A percentile compares a stretch with the other conserved stretches of the same genome.
These are phyloP conservation scores for Phyllosticta ampelicida DNA, from an alignment of 2,329 filamentous ascomycete genomes.

Conservation along the genomic window DNA sequence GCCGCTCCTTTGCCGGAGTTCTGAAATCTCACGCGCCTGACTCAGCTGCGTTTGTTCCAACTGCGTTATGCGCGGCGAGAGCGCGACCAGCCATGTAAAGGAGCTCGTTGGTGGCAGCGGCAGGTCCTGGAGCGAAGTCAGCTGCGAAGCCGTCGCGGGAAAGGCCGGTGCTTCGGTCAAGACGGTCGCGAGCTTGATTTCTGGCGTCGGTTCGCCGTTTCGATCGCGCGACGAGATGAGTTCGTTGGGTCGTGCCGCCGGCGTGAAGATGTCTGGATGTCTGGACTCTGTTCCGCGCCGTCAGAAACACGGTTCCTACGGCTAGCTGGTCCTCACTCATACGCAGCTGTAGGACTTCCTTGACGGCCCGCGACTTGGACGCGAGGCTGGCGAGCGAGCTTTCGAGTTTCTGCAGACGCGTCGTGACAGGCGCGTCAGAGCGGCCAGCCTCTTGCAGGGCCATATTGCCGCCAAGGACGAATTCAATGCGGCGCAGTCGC, in stretches of 20 bases:
- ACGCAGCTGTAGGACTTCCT: conserved; percentile 31
- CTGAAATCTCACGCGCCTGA: conserved; percentile 51
- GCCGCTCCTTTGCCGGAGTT: conserved; percentile 54
- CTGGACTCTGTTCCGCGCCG: conserved; percentile 22
- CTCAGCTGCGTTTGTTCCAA: conserved; percentile 50
- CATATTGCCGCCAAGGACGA: conserved; percentile 29
- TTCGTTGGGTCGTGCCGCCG: conserved; percentile 7
- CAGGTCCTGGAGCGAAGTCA: conserved; percentile 35
- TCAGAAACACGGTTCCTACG: not conserved
- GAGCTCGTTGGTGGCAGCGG: conserved; percentile 32
- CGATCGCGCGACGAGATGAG: not conserved
- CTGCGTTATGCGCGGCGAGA: conserved; percentile 52
- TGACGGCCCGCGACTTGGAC: conserved; percentile 28
- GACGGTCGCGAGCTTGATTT: conserved; percentile 26
- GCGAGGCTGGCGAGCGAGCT: conserved; percentile 28
- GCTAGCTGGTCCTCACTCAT: not conserved
- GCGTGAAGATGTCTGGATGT: conserved; percentile 29
- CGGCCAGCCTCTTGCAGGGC: conserved; percentile 15
- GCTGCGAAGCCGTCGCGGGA: conserved; percentile 31
- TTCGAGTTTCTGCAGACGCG: conserved; percentile 29
- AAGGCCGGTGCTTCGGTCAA: conserved; percentile 35
- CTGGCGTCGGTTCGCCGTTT: conserved; percentile 4
- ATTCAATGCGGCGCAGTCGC: conserved; percentile 34
- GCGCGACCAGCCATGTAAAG: conserved; percentile 44
- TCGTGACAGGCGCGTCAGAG: conserved; percentile 19